A percentile compares a stretch with the other conserved stretches of the same genome.
Conservation (phyloP, 2,329 filamentous ascomycete genomes). For the Paraconiothyrium sp. region DNA sequence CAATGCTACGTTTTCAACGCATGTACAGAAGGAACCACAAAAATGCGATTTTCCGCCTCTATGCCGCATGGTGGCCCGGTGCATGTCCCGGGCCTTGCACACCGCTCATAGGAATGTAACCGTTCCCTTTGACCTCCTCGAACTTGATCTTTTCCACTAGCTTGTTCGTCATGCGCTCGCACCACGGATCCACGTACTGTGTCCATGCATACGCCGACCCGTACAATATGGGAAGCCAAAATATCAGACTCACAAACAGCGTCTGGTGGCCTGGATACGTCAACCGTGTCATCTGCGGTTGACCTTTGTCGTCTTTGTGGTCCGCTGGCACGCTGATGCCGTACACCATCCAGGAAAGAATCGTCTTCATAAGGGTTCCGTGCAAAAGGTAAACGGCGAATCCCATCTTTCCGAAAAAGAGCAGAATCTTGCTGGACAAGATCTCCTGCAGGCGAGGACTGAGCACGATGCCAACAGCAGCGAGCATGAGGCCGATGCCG, state of each 20-base stretch:
- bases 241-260: conserved; percentile 11
- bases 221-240: conserved; percentile 18
- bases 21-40: conserved; percentile 5
- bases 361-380: conserved; percentile 18
- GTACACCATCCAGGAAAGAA: conserved; percentile 21
- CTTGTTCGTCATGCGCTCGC: conserved; percentile 20
- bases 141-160: conserved; percentile 17
- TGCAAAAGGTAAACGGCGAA: conserved; percentile 21
- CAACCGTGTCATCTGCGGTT: conserved; percentile 17
- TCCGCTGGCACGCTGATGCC: conserved; percentile 16
- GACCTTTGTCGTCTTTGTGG: conserved; percentile 17
- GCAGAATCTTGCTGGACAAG: conserved; percentile 13
- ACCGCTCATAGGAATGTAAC: conserved; percentile 16
- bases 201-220: conserved; percentile 17
- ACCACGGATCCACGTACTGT: conserved; percentile 19
- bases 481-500: conserved; percentile 20
- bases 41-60: not conserved
- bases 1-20: conserved; percentile 3
- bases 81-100: conserved; percentile 4
- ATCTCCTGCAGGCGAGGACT: conserved; percentile 16
- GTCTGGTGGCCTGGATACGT: conserved; percentile 17
- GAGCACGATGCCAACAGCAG: conserved; percentile 16
- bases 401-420: conserved; percentile 19
- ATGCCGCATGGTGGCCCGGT: not conserved
- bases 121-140: conserved; percentile 15